Conservation (phyloP, 345 rosid genomes). For the Physaria fendleri region DNA sequence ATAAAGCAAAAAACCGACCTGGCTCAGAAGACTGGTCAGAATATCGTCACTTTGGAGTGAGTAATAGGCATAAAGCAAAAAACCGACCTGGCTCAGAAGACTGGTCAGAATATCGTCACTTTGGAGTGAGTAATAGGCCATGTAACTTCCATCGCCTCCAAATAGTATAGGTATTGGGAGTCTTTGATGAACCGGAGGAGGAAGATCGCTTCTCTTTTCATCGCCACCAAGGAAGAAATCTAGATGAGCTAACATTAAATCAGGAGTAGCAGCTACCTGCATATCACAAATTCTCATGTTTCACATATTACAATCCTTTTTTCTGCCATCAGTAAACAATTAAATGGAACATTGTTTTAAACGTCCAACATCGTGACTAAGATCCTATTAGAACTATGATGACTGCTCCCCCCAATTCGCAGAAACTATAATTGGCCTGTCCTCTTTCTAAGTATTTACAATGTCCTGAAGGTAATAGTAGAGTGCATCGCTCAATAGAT, state of each 20-base stretch:
- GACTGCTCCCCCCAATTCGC: not conserved
- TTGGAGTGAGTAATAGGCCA: slow-evolving; percentile 81
- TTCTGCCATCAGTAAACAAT: not conserved
- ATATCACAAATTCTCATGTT: slow-evolving; percentile 1
- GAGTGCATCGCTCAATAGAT: not conserved
- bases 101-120: slow-evolving; percentile 80
- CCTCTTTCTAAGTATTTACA: not conserved
- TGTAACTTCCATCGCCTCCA: slow-evolving; percentile 93
- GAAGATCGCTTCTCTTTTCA: slow-evolving; percentile 83
- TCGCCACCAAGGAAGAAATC: slow-evolving; percentile 95
- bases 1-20: slow-evolving; percentile 41
- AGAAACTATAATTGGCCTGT: not conserved
- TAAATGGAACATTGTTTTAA: not conserved
- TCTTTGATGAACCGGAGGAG: slow-evolving; percentile 71
- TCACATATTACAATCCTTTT: not conserved
- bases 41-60: slow-evolving; percentile 79
- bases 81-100: slow-evolving; percentile 75
- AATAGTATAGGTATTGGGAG: slow-evolving; percentile 68
- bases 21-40: slow-evolving; percentile 81
- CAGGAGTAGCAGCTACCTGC: slow-evolving; percentile 82
- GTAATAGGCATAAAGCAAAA: slow-evolving; percentile 70
- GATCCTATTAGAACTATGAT: not conserved
- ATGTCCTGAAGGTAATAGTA: not conserved
- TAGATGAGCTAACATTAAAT: slow-evolving; percentile 79
- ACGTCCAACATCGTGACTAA: not conserved